These are phyloP conservation scores for Candida sonorensis DNA, from an alignment of 805 yeast species.

Conservation along the genomic window DNA sequence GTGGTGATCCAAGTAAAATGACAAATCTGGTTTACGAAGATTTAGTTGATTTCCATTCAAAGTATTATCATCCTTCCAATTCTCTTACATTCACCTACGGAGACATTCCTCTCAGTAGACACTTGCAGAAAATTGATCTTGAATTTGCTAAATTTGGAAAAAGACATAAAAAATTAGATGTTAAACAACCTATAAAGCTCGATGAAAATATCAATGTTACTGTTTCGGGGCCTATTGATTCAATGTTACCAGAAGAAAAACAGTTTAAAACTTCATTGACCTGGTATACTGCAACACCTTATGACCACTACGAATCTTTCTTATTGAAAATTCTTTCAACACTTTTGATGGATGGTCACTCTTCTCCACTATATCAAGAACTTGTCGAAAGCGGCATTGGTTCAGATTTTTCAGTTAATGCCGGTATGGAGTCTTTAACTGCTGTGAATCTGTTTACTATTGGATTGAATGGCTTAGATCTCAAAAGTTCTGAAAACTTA, in stretches of 20 bases:
- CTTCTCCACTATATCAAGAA: slow-evolving; percentile 82
- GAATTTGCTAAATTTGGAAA: slow-evolving; percentile 49
- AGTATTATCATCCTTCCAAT: slow-evolving; percentile 85
- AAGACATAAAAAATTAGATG: slow-evolving; percentile 25
- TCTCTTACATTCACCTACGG: slow-evolving; percentile 87
- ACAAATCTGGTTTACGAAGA: slow-evolving; percentile 71
- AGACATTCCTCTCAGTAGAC: slow-evolving; percentile 54
- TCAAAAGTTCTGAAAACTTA: slow-evolving; percentile 39
- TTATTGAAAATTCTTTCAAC: slow-evolving; percentile 64
- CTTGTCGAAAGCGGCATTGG: slow-evolving; percentile 81
- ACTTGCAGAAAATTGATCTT: slow-evolving; percentile 48
- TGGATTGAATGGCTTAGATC: slow-evolving; percentile 72
- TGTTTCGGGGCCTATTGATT: slow-evolving; percentile 75
- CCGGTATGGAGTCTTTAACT: slow-evolving; percentile 82
- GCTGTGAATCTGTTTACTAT: slow-evolving; percentile 71
- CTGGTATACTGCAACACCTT: slow-evolving; percentile 79
- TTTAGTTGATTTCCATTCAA: slow-evolving; percentile 65
- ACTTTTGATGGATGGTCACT: slow-evolving; percentile 82
- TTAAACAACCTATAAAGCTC: slow-evolving; percentile 44
- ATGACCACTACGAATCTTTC: slow-evolving; percentile 62
- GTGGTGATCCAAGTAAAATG: slow-evolving; percentile 86
- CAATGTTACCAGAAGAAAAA: slow-evolving; percentile 54
- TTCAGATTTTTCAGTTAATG: slow-evolving; percentile 77
- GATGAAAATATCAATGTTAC: slow-evolving; percentile 27
- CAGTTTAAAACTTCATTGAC: slow-evolving; percentile 81